Evolutionary conservation across 345 rosid genomes (phyloP).

Genomic region (Citrus reticulata): DNA sequence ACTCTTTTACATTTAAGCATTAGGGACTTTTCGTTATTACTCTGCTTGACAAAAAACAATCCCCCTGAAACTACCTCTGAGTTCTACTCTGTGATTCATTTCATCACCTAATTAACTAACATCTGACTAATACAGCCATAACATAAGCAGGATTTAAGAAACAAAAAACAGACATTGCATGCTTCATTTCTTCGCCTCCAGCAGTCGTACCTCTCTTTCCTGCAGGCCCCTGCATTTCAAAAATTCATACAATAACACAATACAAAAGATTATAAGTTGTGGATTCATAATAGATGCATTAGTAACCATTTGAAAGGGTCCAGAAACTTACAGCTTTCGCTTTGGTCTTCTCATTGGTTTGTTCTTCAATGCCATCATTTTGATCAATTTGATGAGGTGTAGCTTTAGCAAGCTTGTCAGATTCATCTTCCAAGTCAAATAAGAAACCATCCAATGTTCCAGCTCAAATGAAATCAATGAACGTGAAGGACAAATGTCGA

Average conservation of each 20-base stretch:
- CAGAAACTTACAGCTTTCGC: slow-evolving; percentile 56
- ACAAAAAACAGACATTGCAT: neutral
- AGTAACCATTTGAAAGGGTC: neutral
- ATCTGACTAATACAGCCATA: neutral
- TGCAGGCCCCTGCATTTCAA: slow-evolving; percentile 43
- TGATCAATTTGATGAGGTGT: slow-evolving; percentile 44
- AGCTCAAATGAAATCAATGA: slow-evolving; percentile 21
- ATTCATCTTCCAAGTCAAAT: slow-evolving; percentile 85
- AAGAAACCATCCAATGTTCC: slow-evolving; percentile 88
- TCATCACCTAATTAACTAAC: neutral
- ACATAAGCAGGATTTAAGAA: neutral
- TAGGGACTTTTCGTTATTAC: neutral
- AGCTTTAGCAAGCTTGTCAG: slow-evolving; percentile 50
- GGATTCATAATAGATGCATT: neutral
- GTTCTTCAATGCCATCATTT: slow-evolving; percentile 48
- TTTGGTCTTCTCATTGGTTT: slow-evolving; percentile 44
- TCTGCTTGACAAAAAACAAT: neutral
- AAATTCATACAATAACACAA: slow-evolving; percentile 3
- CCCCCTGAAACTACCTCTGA: neutral
- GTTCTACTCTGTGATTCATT: neutral
- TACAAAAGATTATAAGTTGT: neutral
- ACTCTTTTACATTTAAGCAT: neutral
- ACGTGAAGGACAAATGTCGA: neutral
- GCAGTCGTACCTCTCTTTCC: slow-evolving; percentile 54
- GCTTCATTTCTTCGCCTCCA: slow-evolving; percentile 40